A percentile compares a stretch with the other conserved stretches of the same genome.
Evolutionary conservation across 768 basidiomycete genomes (phyloP).

Genomic region (Lentinula guzmanii): DNA sequence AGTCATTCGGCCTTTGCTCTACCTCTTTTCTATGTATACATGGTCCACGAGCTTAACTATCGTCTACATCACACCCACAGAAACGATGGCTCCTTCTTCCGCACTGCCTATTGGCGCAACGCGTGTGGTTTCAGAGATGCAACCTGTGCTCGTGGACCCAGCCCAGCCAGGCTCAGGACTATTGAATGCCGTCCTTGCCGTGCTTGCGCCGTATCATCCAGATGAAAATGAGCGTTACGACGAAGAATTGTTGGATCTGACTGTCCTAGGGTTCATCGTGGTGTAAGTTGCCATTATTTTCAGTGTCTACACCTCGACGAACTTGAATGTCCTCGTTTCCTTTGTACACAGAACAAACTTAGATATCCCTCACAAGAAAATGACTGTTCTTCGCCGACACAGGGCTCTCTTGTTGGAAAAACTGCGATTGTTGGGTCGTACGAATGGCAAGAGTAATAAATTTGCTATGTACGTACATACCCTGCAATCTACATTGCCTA

Average conservation of each 20-base stretch:
- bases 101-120: constrained; percentile 91
- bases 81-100: constrained; percentile 91
- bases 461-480: no score
- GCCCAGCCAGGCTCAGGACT: constrained; percentile 65
- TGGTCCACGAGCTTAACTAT: background rate
- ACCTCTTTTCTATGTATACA: background rate
- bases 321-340: background rate
- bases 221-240: constrained; percentile 81
- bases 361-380: constrained; percentile 68
- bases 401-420: constrained; percentile 67
- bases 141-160: constrained; percentile 77
- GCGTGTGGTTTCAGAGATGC: constrained; percentile 87
- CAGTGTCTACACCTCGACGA: background rate
- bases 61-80: constrained; percentile 28
- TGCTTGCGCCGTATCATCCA: constrained; percentile 65
- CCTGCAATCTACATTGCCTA: no score
- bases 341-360: constrained; percentile 55
- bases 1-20: background rate
- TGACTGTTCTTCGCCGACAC: constrained; percentile 87
- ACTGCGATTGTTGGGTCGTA: constrained; percentile 78
- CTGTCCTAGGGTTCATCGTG: constrained; percentile 75
- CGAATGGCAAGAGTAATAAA: constrained; percentile 71
- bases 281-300: constrained; percentile 49
- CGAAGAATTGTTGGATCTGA: constrained; percentile 80
- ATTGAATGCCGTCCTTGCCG: constrained; percentile 78